A percentile compares a stretch with the other conserved stretches of the same genome.
These are phyloP conservation scores for Penicillium odoratum DNA, from an alignment of 495 filamentous ascomycete species.

Conservation along the genomic window DNA sequence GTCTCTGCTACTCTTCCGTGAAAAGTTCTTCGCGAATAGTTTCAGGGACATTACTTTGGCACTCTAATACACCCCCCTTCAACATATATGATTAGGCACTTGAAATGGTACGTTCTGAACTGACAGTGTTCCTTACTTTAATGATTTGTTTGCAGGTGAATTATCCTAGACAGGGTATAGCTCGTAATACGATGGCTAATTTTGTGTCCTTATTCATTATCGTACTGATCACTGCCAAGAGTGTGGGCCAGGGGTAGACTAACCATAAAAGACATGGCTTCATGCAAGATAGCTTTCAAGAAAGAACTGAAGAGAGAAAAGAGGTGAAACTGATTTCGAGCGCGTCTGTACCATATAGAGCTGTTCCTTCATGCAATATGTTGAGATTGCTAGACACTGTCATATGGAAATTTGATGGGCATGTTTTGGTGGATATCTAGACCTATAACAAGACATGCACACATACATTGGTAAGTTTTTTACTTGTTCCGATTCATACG, in stretches of 20 bases:
- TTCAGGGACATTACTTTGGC: slow-evolving; percentile 29
- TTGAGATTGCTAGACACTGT: too few species aligned
- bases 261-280: slow-evolving; percentile 13
- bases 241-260: slow-evolving; percentile 16
- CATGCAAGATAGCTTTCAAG: slow-evolving; percentile 15
- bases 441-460: too few species aligned
- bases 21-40: slow-evolving; percentile 24
- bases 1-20: slow-evolving; percentile 31
- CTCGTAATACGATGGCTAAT: too few species aligned
- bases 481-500: too few species aligned
- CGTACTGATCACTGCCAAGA: too few species aligned
- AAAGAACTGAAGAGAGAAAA: slow-evolving; percentile 16
- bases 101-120: neutral
- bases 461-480: too few species aligned
- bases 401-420: too few species aligned
- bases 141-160: too few species aligned
- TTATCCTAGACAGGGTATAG: too few species aligned
- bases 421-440: too few species aligned
- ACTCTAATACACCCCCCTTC: neutral
- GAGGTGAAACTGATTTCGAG: slow-evolving; percentile 24
- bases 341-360: slow-evolving; percentile 16
- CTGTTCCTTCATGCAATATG: too few species aligned
- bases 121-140: neutral
- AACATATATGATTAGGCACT: neutral
- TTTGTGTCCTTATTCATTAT: too few species aligned